phyloP scores from a whole-genome alignment of 2,329 filamentous ascomycete species.

The Colletotrichum somersetense region DNA sequence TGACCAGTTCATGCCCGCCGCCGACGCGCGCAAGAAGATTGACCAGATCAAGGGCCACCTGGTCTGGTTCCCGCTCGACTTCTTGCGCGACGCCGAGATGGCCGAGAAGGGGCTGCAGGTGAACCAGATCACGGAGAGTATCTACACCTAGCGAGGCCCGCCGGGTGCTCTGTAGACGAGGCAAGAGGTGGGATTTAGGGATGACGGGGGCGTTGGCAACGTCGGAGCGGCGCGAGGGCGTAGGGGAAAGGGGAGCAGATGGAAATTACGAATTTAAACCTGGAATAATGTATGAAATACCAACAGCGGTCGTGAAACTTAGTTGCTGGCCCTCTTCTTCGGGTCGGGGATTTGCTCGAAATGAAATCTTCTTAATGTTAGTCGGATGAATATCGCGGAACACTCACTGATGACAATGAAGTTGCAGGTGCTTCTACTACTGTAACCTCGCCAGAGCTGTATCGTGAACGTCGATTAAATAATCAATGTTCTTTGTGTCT shows the following conservation, averaged over 20 bases:
- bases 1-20: constrained; percentile 79
- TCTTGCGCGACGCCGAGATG: constrained; percentile 87
- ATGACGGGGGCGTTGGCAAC: background rate
- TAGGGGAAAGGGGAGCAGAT: too few species aligned
- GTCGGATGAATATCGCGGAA: background rate
- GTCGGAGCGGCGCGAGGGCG: background rate
- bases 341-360: background rate
- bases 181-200: background rate
- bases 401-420: too few species aligned
- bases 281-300: background rate
- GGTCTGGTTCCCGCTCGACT: constrained; percentile 95
- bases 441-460: too few species aligned
- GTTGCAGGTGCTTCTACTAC: too few species aligned
- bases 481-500: too few species aligned
- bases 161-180: background rate
- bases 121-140: constrained; percentile 88
- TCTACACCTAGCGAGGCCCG: constrained; percentile 73
- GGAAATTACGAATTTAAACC: background rate
- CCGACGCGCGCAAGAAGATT: constrained; percentile 80
- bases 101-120: constrained; percentile 89
- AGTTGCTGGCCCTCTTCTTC: background rate
- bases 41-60: constrained; percentile 85
- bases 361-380: background rate
- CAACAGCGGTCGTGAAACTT: background rate
- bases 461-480: too few species aligned